Percentiles rank a stretch among this genome's conserved stretches.
phyloP scores from a whole-genome alignment of 257 asterid species.

The Rauvolfia tetraphylla region DNA sequence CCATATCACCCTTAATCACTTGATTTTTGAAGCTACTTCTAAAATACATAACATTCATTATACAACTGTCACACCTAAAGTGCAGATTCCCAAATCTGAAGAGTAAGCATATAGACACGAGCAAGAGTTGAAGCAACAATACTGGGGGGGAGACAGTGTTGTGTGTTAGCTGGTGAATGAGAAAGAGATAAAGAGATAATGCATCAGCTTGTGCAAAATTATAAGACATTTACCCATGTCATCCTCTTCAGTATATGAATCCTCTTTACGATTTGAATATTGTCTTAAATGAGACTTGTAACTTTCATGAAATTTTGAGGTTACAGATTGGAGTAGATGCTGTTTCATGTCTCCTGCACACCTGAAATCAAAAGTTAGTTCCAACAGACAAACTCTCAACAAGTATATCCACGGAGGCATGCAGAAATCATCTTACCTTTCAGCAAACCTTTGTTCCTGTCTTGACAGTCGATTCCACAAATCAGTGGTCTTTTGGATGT shows the following conservation, averaged over 20 bases:
- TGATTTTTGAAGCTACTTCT: background rate
- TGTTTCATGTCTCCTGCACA: slow-evolving; percentile 51
- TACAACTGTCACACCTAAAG: background rate
- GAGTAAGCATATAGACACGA: background rate
- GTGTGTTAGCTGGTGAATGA: background rate
- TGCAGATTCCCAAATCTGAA: background rate
- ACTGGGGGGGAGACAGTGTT: background rate
- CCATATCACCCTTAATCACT: too few relatives aligned
- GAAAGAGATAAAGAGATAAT: background rate
- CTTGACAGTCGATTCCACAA: slow-evolving; percentile 63
- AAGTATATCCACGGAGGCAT: background rate
- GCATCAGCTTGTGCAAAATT: background rate
- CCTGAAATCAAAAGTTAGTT: slow-evolving; percentile 36
- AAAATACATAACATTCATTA: background rate
- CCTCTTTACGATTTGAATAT: slow-evolving; percentile 80
- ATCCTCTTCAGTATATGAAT: slow-evolving; percentile 77
- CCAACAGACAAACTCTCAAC: background rate
- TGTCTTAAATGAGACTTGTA: slow-evolving; percentile 75
- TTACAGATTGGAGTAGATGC: slow-evolving; percentile 71
- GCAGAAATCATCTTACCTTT: slow-evolving; percentile 36
- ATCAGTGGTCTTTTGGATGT: slow-evolving; percentile 55
- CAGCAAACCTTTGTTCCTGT: slow-evolving; percentile 62
- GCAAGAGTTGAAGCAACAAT: background rate
- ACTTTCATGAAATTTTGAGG: slow-evolving; percentile 72
- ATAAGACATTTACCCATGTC: slow-evolving; percentile 76